Evolutionary conservation across 805 yeast species (phyloP), one percentile per base, ranked within the genome.

Genomic region (Pichia sporocuriosa): DNA sequence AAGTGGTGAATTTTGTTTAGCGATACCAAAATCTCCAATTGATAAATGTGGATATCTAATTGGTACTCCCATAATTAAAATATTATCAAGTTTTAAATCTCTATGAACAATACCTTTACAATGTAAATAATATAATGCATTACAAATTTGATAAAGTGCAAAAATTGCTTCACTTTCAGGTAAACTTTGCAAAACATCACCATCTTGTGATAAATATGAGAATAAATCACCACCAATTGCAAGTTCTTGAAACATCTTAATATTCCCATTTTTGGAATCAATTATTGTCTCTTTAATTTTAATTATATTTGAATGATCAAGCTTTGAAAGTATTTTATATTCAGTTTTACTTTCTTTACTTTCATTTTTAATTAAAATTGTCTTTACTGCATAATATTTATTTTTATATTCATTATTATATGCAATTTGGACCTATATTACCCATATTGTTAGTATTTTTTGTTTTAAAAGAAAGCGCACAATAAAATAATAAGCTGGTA

Each of bases 161-260:
- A 78, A 51, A 10, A 79, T 51, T 1, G 75, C 58, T 50, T 80
- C 83, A 29, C 71, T 67, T 50, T 80, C 86, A 1, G 76, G 61
- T 1, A 79, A 48, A 0, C 77, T 55, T 12, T 47, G 47, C 1
- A 61, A 48, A 16, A 72, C 53, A 13, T 59, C 52, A 20, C 62
- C 63, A 58, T 87, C 83, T 49, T 78, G 81, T 43, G 87, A 75
- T 45, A 90, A 85, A 59, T 88, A 85, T 53, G 88, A 95, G 57
- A 90, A 90, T 45, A 90, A 73, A 60, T 90, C 98, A 29, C 97
- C 97, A 8, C 97, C 97, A 9, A 93, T 81, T 2, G 97, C 97
- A 59, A 89, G 84, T 56, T 90, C 97, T 46, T 93, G 74, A 3
- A 87, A 96, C 20, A 93, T 87, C 16, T 95, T 95, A 41, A 88